Percentiles rank a stretch among this genome's conserved stretches.
Evolutionary conservation across 2,329 filamentous ascomycete genomes (phyloP).

Genomic region (Cladosporium sp.): DNA sequence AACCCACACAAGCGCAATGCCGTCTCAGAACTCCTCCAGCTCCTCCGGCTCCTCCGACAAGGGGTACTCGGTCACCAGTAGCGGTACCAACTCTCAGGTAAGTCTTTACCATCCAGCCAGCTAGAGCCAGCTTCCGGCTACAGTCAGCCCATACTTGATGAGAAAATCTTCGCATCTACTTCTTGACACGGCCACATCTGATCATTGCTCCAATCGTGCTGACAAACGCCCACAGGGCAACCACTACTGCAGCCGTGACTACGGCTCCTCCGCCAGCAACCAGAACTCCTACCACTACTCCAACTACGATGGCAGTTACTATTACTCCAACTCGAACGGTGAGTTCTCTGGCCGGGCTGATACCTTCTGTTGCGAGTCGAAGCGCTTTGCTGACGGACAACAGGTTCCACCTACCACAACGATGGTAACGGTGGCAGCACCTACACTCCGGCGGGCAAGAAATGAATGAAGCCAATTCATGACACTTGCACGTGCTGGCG

Average conservation of each 20-base stretch:
- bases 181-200: neutral
- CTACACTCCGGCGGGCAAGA: slow-evolving; percentile 46
- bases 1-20: neutral
- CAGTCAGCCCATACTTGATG: no score
- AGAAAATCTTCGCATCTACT: neutral
- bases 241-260: slow-evolving; percentile 63
- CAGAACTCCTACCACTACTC: slow-evolving; percentile 65
- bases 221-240: slow-evolving; percentile 53
- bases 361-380: no score
- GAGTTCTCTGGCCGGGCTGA: neutral
- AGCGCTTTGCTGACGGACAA: neutral
- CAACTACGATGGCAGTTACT: slow-evolving; percentile 61
- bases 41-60: slow-evolving; percentile 15
- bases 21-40: neutral
- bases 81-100: slow-evolving; percentile 62
- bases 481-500: neutral
- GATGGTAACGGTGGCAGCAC: slow-evolving; percentile 53
- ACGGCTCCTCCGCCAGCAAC: slow-evolving; percentile 53
- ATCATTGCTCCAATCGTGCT: neutral
- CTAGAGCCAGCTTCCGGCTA: no score
- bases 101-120: slow-evolving; percentile 7
- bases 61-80: slow-evolving; percentile 38
- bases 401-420: slow-evolving; percentile 64
- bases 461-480: neutral
- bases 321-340: slow-evolving; percentile 54